Base-by-base conservation (phyloP, 306 rosid genomes). In the Neltuma alba region DNA sequence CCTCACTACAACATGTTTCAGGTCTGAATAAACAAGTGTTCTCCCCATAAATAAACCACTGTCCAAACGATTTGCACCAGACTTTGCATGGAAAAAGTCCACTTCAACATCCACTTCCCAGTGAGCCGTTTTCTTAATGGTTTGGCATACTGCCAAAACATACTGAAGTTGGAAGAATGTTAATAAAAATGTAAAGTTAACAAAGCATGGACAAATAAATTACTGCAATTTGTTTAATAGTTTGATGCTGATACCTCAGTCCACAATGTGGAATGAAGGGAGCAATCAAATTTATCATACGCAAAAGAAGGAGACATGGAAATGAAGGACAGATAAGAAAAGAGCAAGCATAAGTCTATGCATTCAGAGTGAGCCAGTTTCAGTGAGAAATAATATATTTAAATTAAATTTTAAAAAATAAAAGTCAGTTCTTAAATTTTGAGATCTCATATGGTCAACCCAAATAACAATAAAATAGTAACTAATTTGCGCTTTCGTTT, bases 71-170 rank as follows among this genome's bases (percentile, higher is more conserved):
- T 89, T 91, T 57, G 90, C 93, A 76, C 99, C 99, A 21, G 89
- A 81, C 55, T 91, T 83, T 15, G 83, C 91, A 80, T 82, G 89
- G 78, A 93, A 95, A 82, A 86, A 66, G 42, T 95, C 98, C 87
- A 95, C 99, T 82, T 95, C 91, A n/a, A 95, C 97, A 47, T 89
- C 96, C 23, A 91, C 99, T 83, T 93, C 99, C 99, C 98, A 95
- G 64, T 90, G 97, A 74, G 98, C 97, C 54, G 91, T 87, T 77
- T 90, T 88, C 90, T 89, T 85, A 42, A 95, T 89, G 65, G 83
- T 87, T 76, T 95, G 82, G 28, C 91, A 85, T 75, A 89, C 92
- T 55, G 62, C 55, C 85, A 91, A 85, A 71, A 94, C 97, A 89
- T 91, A 89, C 99, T 92, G 92, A 82, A 84, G 62, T 15, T 15